A percentile compares a stretch with the other conserved stretches of the same genome.
Conservation (phyloP, 441 rosid species). For the Melastoma candidum region DNA sequence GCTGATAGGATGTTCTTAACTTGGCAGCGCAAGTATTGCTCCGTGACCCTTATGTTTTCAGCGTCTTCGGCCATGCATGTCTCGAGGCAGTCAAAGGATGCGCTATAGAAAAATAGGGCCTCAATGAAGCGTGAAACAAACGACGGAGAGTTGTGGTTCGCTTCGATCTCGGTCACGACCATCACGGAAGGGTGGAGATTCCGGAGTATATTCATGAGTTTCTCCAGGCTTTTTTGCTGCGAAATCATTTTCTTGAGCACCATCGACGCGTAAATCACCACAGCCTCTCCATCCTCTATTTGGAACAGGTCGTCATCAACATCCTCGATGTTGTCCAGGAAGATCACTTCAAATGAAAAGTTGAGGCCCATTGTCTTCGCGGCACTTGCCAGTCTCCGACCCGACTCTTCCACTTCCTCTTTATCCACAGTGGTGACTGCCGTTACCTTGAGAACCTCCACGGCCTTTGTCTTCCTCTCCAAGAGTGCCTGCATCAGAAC, state of each 20-base stretch:
- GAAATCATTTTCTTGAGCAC: conserved; percentile 25
- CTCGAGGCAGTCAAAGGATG: conserved; percentile 37
- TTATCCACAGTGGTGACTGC: conserved; percentile 18
- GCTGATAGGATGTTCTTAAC: conserved; percentile 25
- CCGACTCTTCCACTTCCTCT: conserved; percentile 20
- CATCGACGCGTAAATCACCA: conserved; percentile 24
- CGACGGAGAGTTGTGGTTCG: conserved; percentile 39
- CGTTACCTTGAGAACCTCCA: conserved; percentile 33
- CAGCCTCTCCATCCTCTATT: conserved; percentile 20
- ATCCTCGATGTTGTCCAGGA: conserved; percentile 17
- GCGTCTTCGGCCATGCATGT: conserved; percentile 18
- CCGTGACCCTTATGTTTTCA: conserved; percentile 15
- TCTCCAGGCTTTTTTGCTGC: conserved; percentile 28
- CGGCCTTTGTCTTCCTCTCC: conserved; percentile 11
- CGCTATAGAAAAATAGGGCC: conserved; percentile 35
- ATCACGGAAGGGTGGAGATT: conserved; percentile 30
- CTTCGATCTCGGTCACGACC: conserved; percentile 40
- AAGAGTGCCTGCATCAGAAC: conserved; percentile 24
- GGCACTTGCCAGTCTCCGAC: conserved; percentile 23
- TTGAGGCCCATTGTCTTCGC: conserved; percentile 31
- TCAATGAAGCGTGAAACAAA: conserved; percentile 41
- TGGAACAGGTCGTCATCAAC: conserved; percentile 25
- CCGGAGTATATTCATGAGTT: conserved; percentile 25
- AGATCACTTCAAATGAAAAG: conserved; percentile 22
- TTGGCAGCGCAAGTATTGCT: conserved; percentile 14